Base-by-base conservation (phyloP, 2,329 filamentous ascomycete genomes). In the Ophiostoma quercus region DNA sequence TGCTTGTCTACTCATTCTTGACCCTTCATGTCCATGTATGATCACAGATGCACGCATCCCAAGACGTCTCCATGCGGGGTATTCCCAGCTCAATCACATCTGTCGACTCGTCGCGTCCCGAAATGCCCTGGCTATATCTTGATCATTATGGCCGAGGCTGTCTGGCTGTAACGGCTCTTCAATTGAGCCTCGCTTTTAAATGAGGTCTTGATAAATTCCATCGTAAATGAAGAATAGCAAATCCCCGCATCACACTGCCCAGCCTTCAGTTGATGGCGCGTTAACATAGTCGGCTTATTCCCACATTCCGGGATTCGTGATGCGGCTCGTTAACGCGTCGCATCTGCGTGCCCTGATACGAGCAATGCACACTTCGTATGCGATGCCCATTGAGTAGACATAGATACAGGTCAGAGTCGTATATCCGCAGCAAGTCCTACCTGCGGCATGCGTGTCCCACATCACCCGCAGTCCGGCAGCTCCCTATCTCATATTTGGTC, bases 401-500 rank as follows among this genome's bases (percentile, higher is more conserved):
- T 29, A 34, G 34, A 25, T 57, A 14, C 1, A 14, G 6, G 22
- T 19, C 54, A 60, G 22, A 32, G 5, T n/a, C 25, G 25, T 25
- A 62, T 62, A 11, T 62, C 57, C 57, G 57, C 57, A 62, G 12
- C 22, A n/a, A 51, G 47, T 51, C 47, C 47, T 51, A 51, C 39
- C 14, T 19, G 39, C 39, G 39, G 9, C 39, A 41, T 43, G 41
- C 7, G 12, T 43, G 41, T 43, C 41, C 41, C 41, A 43, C 41
- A 54, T 54, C 19, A 29, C 25, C 51, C 51, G 51, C 51, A 57
- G 51, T 57, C 51, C 51, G 51, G n/a, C 51, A 57, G 57, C 57
- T 62, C 57, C 57, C 12, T 32, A 32, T 32, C 57, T 16, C 14
- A 34, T 62, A 32, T 16, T 32, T 62, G 57, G 57, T 62, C 57